A percentile compares a stretch with the other conserved stretches of the same genome.
Evolutionary conservation across 129 eudicot species (phyloP).

Genomic region (Helianthus tuberosus): DNA sequence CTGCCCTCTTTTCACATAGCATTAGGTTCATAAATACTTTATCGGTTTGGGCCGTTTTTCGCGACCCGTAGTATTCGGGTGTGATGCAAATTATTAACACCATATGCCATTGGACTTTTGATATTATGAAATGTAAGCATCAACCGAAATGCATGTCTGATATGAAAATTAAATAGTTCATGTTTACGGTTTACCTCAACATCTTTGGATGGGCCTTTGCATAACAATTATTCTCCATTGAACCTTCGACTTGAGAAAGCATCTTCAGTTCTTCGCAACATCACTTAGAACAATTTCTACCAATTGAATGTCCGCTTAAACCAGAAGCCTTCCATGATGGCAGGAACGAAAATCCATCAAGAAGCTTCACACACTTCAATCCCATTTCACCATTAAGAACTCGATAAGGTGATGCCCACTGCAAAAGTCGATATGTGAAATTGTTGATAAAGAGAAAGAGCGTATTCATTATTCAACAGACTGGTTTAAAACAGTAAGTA

Average conservation of each 20-base stretch:
- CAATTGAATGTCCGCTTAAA: slow-evolving; percentile 90
- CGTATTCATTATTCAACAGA: background rate
- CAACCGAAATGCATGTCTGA: background rate
- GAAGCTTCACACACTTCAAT: slow-evolving; percentile 75
- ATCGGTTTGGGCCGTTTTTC: background rate
- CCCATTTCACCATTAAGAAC: slow-evolving; percentile 95
- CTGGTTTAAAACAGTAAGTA: slow-evolving; percentile 14
- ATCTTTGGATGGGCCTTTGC: slow-evolving; percentile 9
- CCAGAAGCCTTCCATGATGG: slow-evolving; percentile 74
- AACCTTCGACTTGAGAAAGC: slow-evolving; percentile 17
- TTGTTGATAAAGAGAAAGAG: background rate
- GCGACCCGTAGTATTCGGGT: background rate
- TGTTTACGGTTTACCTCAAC: background rate
- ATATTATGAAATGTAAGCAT: background rate
- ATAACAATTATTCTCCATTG: slow-evolving; percentile 8
- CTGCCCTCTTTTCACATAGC: background rate
- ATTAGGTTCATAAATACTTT: no score
- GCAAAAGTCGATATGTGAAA: slow-evolving; percentile 11
- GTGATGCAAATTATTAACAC: background rate
- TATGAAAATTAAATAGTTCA: background rate
- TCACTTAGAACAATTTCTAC: slow-evolving; percentile 66
- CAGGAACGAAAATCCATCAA: slow-evolving; percentile 83
- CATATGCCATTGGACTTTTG: background rate
- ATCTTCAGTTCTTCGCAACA: slow-evolving; percentile 20
- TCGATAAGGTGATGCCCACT: slow-evolving; percentile 97